Evolutionary conservation across 306 rosid species (phyloP).

Genomic region (Lotus japonicus): DNA sequence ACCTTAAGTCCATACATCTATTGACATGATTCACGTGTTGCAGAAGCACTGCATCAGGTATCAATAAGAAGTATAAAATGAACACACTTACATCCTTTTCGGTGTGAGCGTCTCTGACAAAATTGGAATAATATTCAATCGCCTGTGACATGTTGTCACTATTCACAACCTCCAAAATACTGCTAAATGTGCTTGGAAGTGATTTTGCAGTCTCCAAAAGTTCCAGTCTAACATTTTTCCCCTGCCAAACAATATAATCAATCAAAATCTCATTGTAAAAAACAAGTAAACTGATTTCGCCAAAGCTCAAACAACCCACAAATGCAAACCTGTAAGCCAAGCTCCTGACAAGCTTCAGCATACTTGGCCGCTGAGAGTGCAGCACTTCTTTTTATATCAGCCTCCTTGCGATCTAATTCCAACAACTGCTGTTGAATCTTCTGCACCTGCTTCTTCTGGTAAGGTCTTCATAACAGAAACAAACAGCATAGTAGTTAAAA

Average conservation of each 20-base stretch:
- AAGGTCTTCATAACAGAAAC: constrained; percentile 54
- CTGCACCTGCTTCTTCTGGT: constrained; percentile 86
- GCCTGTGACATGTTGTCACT: constrained; percentile 61
- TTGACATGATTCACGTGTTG: not conserved
- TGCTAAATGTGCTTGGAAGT: constrained; percentile 72
- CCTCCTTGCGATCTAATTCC: constrained; percentile 93
- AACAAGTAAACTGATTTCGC: not conserved
- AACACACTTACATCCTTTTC: constrained; percentile 64
- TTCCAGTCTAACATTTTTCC: constrained; percentile 69
- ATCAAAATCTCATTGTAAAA: not conserved
- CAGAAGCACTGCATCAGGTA: constrained; percentile 2
- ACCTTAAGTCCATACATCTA: not conserved
- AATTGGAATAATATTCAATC: constrained; percentile 72
- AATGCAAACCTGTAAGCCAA: constrained; percentile 77
- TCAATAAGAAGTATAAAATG: constrained; percentile 1
- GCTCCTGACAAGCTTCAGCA: constrained; percentile 95
- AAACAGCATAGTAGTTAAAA: not conserved
- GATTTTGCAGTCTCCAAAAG: constrained; percentile 85
- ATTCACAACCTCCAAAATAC: constrained; percentile 62
- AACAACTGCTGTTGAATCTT: constrained; percentile 88
- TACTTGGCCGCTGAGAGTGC: constrained; percentile 73
- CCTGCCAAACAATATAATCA: constrained; percentile 45
- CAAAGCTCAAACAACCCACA: not conserved
- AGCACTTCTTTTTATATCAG: constrained; percentile 82
- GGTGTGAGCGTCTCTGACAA: constrained; percentile 79